Evolutionary conservation across 2,329 filamentous ascomycete genomes (phyloP).

Genomic region (Harringtonia aguacate): DNA sequence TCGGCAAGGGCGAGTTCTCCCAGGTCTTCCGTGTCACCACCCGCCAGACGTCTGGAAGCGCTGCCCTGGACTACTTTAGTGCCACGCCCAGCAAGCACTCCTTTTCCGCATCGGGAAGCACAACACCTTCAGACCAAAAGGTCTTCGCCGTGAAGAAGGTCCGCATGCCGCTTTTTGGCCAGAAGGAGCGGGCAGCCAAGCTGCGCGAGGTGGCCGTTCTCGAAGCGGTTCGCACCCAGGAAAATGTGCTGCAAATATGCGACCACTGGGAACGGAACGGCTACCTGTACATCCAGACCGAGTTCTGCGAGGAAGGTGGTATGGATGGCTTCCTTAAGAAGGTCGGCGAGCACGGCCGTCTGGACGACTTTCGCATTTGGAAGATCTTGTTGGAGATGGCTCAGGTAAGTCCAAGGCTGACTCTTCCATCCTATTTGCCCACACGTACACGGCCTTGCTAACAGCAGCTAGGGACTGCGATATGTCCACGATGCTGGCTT

Average conservation of each 20-base stretch:
- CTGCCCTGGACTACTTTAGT: conserved; percentile 24
- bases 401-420: conserved; percentile 46
- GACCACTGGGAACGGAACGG: conserved; percentile 80
- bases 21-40: conserved; percentile 72
- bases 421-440: background rate
- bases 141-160: conserved; percentile 94
- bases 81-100: conserved; percentile 11
- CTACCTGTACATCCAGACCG: conserved; percentile 92
- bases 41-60: conserved; percentile 11
- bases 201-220: conserved; percentile 76
- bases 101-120: conserved; percentile 18
- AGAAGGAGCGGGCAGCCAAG: conserved; percentile 71
- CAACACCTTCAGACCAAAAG: conserved; percentile 31
- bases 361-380: conserved; percentile 98
- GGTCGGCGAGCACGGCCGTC: conserved; percentile 69
- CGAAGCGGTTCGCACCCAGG: conserved; percentile 63
- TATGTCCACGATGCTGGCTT: conserved; percentile 84
- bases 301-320: conserved; percentile 91
- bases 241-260: conserved; percentile 76
- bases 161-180: conserved; percentile 66
- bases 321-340: conserved; percentile 77
- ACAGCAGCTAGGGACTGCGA: conserved; percentile 59
- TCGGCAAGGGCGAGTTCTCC: conserved; percentile 88
- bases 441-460: conserved; percentile 5
- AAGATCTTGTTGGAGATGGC: conserved; percentile 86